Base-by-base conservation (phyloP, 1,284 basidiomycete species). In the Boletus hoseneyae region DNA sequence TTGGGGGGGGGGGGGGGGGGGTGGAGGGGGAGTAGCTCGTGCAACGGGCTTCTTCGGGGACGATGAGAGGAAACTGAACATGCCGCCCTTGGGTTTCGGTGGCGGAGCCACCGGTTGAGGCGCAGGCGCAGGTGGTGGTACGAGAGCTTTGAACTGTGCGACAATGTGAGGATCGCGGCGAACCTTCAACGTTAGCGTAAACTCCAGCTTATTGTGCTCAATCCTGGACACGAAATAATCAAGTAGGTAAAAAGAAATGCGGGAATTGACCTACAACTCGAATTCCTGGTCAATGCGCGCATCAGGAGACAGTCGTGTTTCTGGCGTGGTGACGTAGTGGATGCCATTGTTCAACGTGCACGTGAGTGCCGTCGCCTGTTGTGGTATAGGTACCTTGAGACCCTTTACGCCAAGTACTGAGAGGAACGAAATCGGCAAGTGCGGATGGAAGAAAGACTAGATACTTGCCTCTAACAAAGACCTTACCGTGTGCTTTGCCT, bases 261-360 rank as follows among this genome's bases (percentile, higher is more conserved):
- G 18, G 38, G 42, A 41, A 47, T 42, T 13, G 9, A 75, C 90
- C 56, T 63, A 93, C 92, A 96, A 73, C 62, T 97, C 93, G 61
- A 97, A 98, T 68, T 97, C 94, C 67, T 96, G 93, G 44, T 90
- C 86, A 55, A 98, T 90, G 18, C 75, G 76, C 48, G 80, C 82
- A 25, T 87, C 83, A 34, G 76, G 70, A 29, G 71, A 73, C 3
- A 97, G 72, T 10, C 74, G 72, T 37, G 77, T 79, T 60, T 92
- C 90, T 0, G 92, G 93, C 1, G 95, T 97, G 5, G 91, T 92
- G 48, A 99, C 96, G 58, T 89, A 95, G 70, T 98, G 94, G 51
- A 97, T 93, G 8, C 95, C 94, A 60, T 98, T 98, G 71, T 97
- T 96, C 52, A 99, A 75, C 0, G 92, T 93, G 64, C 92, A 91